phyloP scores from a whole-genome alignment of 2,329 filamentous ascomycete species.

The Colletotrichum liaoningense region DNA sequence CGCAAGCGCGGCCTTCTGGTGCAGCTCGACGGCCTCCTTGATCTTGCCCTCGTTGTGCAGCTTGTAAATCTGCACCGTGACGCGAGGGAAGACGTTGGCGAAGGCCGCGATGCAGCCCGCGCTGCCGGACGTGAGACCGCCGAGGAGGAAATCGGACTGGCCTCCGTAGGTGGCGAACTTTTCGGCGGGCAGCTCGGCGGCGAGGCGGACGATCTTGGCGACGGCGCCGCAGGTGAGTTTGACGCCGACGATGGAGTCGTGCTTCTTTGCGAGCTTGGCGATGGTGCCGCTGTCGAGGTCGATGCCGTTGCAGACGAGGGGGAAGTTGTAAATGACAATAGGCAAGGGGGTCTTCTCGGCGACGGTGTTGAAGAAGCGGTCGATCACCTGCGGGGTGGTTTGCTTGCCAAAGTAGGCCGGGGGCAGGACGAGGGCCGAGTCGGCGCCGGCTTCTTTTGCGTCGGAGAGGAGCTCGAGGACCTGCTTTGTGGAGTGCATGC shows the following conservation, averaged over 20 bases:
- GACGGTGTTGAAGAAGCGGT: constrained; percentile 69
- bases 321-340: constrained; percentile 76
- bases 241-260: constrained; percentile 70
- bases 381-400: constrained; percentile 66
- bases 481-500: constrained; percentile 73
- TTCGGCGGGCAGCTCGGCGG: constrained; percentile 59
- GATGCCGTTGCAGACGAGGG: constrained; percentile 74
- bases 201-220: constrained; percentile 75
- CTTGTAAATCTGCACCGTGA: constrained; percentile 68
- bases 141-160: constrained; percentile 78
- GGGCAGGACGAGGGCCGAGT: constrained; percentile 72
- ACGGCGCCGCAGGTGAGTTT: constrained; percentile 78
- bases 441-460: constrained; percentile 68
- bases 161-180: constrained; percentile 78
- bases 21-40: constrained; percentile 69
- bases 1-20: constrained; percentile 71
- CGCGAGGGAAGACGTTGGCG: constrained; percentile 70
- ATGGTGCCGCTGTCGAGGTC: constrained; percentile 76
- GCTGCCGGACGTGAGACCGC: constrained; percentile 67
- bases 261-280: constrained; percentile 58
- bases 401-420: constrained; percentile 74
- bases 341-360: constrained; percentile 64
- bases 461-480: constrained; percentile 69
- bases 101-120: constrained; percentile 72
- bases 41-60: constrained; percentile 69